These are phyloP conservation scores for Rubia peregrina DNA, from an alignment of 305 asterid genomes.

Conservation along the genomic window DNA sequence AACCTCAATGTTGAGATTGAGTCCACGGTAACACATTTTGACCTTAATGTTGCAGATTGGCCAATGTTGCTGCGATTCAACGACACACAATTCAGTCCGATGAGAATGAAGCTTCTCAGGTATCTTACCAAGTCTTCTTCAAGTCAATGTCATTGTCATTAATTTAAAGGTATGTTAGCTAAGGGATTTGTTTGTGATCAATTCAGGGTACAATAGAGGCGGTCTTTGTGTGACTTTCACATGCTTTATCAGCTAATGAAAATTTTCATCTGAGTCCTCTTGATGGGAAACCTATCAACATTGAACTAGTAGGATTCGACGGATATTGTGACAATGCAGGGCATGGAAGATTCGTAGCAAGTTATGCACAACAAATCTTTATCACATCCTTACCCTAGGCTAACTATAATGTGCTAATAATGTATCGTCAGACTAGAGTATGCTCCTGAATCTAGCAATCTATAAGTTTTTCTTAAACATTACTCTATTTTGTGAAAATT, in stretches of 20 bases:
- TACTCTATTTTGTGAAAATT: background rate
- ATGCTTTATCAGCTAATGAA: slow-evolving; percentile 40
- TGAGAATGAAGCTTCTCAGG: slow-evolving; percentile 39
- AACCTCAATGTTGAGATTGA: too few relatives aligned
- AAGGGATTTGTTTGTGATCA: background rate
- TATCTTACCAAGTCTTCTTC: slow-evolving; percentile 16
- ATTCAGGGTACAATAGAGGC: slow-evolving; percentile 52
- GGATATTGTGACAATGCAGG: slow-evolving; percentile 12
- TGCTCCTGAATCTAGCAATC: background rate
- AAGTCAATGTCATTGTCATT: background rate
- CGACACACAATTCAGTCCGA: slow-evolving; percentile 40
- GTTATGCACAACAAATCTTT: slow-evolving; percentile 11
- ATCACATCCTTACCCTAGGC: background rate
- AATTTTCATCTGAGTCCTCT: slow-evolving; percentile 29
- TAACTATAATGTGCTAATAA: background rate
- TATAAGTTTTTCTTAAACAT: background rate
- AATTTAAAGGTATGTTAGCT: slow-evolving; percentile 5
- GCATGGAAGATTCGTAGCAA: slow-evolving; percentile 9
- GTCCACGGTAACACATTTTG: too few relatives aligned
- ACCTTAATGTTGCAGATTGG: too few relatives aligned
- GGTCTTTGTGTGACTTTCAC: slow-evolving; percentile 27
- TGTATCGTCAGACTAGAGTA: background rate
- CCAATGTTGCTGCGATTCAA: too few relatives aligned
- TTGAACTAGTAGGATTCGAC: slow-evolving; percentile 29
- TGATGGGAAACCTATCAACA: slow-evolving; percentile 38